These are phyloP conservation scores for Candolleomyces aberdarensis DNA, from an alignment of 768 basidiomycete species.

Conservation along the genomic window DNA sequence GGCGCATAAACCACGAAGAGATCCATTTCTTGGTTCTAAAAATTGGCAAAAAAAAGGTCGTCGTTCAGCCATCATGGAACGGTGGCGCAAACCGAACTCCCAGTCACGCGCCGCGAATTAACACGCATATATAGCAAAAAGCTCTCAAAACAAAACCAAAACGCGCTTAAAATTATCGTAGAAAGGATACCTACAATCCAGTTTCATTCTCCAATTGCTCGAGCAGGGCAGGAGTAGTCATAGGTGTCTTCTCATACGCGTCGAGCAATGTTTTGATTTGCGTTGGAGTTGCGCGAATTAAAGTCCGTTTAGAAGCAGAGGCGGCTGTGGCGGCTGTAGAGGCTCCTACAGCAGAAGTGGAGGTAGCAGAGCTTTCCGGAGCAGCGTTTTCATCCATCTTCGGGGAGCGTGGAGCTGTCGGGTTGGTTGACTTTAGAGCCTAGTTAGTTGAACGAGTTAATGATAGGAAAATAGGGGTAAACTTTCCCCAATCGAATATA, in stretches of 20 bases:
- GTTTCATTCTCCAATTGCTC: background rate
- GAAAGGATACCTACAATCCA: background rate
- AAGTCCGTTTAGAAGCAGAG: too few species aligned
- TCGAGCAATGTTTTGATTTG: background rate
- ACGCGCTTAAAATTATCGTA: background rate
- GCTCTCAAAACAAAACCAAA: background rate
- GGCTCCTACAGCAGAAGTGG: too few species aligned
- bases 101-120: background rate
- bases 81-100: background rate
- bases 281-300: background rate
- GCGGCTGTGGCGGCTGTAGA: too few species aligned
- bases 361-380: too few species aligned
- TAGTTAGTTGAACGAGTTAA: too few species aligned
- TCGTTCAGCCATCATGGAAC: background rate
- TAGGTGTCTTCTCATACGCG: background rate
- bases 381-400: too few species aligned
- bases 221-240: background rate
- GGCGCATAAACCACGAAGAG: background rate
- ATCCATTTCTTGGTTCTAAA: constrained; percentile 2
- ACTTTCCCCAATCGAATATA: too few species aligned
- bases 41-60: background rate
- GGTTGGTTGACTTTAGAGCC: too few species aligned
- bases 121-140: background rate
- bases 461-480: too few species aligned
- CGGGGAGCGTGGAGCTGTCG: too few species aligned